Evolutionary conservation across 345 rosid genomes (phyloP), one percentile per base, ranked within the genome.

Genomic region (Adansonia digitata): DNA sequence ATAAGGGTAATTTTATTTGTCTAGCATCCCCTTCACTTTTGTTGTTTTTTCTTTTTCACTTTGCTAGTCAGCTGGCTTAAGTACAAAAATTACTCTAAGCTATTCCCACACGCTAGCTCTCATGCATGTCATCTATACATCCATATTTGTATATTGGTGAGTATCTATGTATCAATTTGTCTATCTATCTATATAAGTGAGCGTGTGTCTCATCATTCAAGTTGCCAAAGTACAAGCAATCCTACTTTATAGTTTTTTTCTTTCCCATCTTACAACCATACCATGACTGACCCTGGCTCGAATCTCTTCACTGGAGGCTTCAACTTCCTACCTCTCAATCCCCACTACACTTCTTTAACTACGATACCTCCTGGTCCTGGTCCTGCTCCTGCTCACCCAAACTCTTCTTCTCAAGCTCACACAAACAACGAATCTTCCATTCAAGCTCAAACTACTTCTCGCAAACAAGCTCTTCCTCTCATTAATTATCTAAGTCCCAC

Each of bases 281-380:
- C 29, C 45, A 86, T 86, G 89, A 69, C 85, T 56, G 89, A 83
- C 72, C 89, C 86, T 57, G 81, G 67, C 72, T 69, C 78, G 35
- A 85, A 81, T 65, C 75, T 82, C 77, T 77, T 79, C 77, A 53
- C 53, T 45, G 71, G 81, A 3, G 81, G 80, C 77, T 72, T 85
- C 82, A 83, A 77, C 59, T 81, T 81, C 81, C 70, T 76, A 72
- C 75, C 85, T 74, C 70, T 63, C 42, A 78, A 78, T n/a, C 69
- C 74, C 62, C 81, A 76, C 71, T 71, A 40, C n/a, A 20, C 72
- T 65, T 66, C 61, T 75, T 56, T 53, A 55, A 26, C 22, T 59
- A 4, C 72, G 69, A 63, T n/a, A n/a, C n/a, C n/a, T n/a, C n/a
- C n/a, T n/a, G n/a, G n/a, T n/a, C n/a, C n/a, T n/a, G n/a, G n/a